Percentiles rank a stretch among this genome's conserved stretches.
These are phyloP conservation scores for Penicillium paneum DNA, from an alignment of 2,329 filamentous ascomycete genomes.

Conservation along the genomic window DNA sequence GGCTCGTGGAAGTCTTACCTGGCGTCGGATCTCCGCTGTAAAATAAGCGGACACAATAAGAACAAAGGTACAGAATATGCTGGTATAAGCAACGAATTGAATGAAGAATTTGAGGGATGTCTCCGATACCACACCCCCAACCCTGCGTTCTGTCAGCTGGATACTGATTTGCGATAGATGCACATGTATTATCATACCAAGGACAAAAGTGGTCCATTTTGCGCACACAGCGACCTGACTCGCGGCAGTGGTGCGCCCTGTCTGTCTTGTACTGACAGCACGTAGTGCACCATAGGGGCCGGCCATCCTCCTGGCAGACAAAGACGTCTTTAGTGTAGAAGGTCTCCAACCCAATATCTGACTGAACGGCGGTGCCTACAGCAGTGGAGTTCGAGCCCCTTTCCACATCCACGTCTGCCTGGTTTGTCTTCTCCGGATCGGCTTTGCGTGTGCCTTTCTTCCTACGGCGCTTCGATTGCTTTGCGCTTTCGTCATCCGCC, in stretches of 20 bases:
- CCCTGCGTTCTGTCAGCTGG: constrained; percentile 49
- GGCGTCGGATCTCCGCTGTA: constrained; percentile 53
- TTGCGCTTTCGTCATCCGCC: constrained; percentile 22
- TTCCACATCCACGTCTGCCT: constrained; percentile 28
- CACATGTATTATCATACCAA: constrained; percentile 49
- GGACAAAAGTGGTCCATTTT: constrained; percentile 98
- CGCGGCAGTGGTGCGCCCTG: constrained; percentile 79
- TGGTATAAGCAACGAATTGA: constrained; percentile 75
- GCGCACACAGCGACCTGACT: constrained; percentile 73
- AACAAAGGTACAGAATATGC: constrained; percentile 63
- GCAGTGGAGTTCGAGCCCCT: constrained; percentile 23
- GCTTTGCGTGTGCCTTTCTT: constrained; percentile 25
- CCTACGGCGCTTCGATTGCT: constrained; percentile 19
- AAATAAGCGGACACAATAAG: constrained; percentile 64
- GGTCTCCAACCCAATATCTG: constrained; percentile 66
- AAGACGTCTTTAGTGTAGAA: constrained; percentile 85
- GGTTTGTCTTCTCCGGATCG: constrained; percentile 24
- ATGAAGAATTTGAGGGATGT: constrained; percentile 87
- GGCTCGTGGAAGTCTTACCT: constrained; percentile 34
- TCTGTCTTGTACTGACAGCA: constrained; percentile 89
- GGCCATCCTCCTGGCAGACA: constrained; percentile 75
- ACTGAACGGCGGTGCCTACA: constrained; percentile 31
- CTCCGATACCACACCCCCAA: constrained; percentile 88
- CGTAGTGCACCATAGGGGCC: constrained; percentile 80
- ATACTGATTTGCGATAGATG: neutral